phyloP scores from a whole-genome alignment of 768 basidiomycete species.

The Sarcodon aspratus region DNA sequence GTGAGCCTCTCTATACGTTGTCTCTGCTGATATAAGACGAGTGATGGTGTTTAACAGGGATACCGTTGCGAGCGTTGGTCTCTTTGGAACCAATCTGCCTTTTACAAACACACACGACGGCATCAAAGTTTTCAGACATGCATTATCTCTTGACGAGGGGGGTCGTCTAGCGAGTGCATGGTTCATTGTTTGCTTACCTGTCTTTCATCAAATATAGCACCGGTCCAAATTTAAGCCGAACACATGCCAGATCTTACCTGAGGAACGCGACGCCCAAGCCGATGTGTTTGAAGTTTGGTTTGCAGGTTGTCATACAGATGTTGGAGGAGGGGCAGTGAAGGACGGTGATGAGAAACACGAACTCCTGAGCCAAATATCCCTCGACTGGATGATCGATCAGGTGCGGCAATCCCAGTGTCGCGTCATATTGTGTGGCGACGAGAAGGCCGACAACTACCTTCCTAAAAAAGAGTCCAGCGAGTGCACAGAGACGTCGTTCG shows the following conservation, averaged over 20 bases:
- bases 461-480: constrained; percentile 9
- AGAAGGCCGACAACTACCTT: constrained; percentile 32
- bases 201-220: constrained; percentile 25
- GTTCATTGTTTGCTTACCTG: neutral
- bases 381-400: constrained; percentile 76
- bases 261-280: constrained; percentile 2
- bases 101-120: constrained; percentile 52
- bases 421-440: constrained; percentile 40
- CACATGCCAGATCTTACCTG: constrained; percentile 38
- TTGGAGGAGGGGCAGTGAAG: constrained; percentile 34
- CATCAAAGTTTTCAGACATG: constrained; percentile 68
- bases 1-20: constrained; percentile 22
- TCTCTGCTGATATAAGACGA: neutral
- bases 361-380: constrained; percentile 45
- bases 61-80: constrained; percentile 68
- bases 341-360: constrained; percentile 30
- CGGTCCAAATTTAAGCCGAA: constrained; percentile 60
- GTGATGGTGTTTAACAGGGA: constrained; percentile 36
- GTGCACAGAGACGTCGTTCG: neutral
- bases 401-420: constrained; percentile 43
- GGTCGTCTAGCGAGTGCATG: constrained; percentile 6
- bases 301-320: constrained; percentile 62
- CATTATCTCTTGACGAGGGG: constrained; percentile 69
- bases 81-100: constrained; percentile 48
- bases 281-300: constrained; percentile 78